These are phyloP conservation scores for Amanita polypyramis DNA, from an alignment of 768 basidiomycete genomes.

Conservation along the genomic window DNA sequence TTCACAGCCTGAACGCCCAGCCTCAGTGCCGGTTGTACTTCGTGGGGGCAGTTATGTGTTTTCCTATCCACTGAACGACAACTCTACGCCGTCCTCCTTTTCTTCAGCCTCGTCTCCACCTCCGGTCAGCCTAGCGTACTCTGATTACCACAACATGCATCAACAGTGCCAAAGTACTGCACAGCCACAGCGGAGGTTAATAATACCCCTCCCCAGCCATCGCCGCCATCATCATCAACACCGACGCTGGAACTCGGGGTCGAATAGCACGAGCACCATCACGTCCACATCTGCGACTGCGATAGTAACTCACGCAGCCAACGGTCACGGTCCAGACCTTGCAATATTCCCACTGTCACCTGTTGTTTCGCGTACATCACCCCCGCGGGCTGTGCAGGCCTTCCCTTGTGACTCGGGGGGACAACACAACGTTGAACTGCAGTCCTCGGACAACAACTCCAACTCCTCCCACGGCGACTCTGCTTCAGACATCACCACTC, in stretches of 20 bases:
- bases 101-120: neutral
- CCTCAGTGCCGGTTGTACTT: neutral
- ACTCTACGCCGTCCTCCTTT: slow-evolving; percentile 4
- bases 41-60: neutral
- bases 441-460: neutral
- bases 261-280: slow-evolving; percentile 4
- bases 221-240: neutral
- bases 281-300: neutral
- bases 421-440: neutral
- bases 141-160: neutral
- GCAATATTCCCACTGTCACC: neutral
- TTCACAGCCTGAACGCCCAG: neutral
- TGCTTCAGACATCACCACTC: neutral
- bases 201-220: neutral
- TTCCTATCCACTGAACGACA: slow-evolving; percentile 4
- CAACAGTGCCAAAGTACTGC: neutral
- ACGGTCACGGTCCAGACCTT: neutral
- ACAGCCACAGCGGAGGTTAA: neutral
- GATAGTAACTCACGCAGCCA: neutral
- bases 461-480: neutral
- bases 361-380: neutral
- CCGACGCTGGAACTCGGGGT: neutral
- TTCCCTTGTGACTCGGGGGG: neutral
- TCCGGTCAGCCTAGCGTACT: neutral
- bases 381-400: neutral